Evolutionary conservation across 352 stramenopile species (phyloP), one percentile per base, ranked within the genome.

Genomic region (Phytophthora tubulina): DNA sequence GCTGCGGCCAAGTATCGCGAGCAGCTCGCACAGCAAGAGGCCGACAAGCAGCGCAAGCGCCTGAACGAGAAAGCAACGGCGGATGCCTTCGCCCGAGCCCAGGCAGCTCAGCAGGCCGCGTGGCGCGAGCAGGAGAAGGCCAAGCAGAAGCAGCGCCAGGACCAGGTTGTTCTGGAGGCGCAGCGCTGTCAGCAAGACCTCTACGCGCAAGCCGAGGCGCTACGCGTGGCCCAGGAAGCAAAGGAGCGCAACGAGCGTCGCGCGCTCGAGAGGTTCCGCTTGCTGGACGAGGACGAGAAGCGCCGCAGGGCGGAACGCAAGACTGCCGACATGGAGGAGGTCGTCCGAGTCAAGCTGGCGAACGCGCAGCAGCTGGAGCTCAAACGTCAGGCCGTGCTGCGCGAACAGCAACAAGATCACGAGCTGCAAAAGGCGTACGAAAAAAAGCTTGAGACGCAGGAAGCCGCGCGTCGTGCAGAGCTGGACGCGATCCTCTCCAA

Each of bases 331-430:
- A 80, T 79, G 51, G 71, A 84, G 6, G 72, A 88, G 46, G 78
- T 87, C 41, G 72, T 60, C 15, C 64, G 75, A 4, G 80, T 91
- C 46, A 82, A 87, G 56, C 66, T 88, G 42, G 77, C 75, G 14
- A 91, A 89, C 50, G 75, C 77, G 14, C 62, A 67, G 64, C 83
- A 89, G 21, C 70, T 91, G 4, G 83, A 81, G 45, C 56, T 78
- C 51, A 91, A 90, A 62, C 80, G 81, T 2, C 46, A 82, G 59
- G 70, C 73, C 10, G 49, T 62, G 42, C 49, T 80, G 13, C 62
- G 68, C 0, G 79, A 88, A 33, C 80, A 89, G 49, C 72, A 84
- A 15, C 59, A 84, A 50, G 84, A 90, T 30, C 14, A 80, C 0
- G 58, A 62, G 32, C 58, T 90, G 30, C 82, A 90, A 41, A 71